A percentile compares a stretch with the other conserved stretches of the same genome.
Conservation (phyloP, 2,329 filamentous ascomycete species). For the Malbranchea zuffiana region DNA sequence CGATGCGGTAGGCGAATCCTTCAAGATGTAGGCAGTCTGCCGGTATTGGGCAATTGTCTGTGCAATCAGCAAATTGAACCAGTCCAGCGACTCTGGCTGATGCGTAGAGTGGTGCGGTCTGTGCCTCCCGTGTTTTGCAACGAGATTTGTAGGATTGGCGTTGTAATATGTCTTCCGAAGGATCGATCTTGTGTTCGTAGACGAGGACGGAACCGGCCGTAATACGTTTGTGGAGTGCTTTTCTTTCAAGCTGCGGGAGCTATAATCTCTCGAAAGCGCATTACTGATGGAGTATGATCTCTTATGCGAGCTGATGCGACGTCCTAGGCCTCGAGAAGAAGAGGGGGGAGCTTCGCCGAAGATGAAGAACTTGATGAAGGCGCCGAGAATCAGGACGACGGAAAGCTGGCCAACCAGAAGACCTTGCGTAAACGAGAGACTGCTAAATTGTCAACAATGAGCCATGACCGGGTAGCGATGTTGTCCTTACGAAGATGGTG, state of each 20-base stretch:
- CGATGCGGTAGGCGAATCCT: conserved; percentile 41
- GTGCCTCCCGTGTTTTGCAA: conserved; percentile 32
- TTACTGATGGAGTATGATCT: conserved; percentile 55
- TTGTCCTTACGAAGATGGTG: conserved; percentile 6
- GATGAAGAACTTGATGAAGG: conserved; percentile 99
- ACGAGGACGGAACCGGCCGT: conserved; percentile 61
- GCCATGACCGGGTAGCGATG: background rate
- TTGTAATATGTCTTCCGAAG: conserved; percentile 97
- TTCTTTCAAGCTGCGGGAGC: conserved; percentile 35
- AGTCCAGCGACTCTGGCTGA: conserved; percentile 91
- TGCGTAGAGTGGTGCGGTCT: conserved; percentile 55
- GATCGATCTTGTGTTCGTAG: conserved; percentile 70
- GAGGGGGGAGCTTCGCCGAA: conserved; percentile 85
- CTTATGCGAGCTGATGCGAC: conserved; percentile 67
- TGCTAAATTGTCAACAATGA: conserved; percentile 26
- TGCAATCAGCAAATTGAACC: conserved; percentile 96
- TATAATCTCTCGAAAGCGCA: conserved; percentile 29
- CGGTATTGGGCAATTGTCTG: conserved; percentile 95
- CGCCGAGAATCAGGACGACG: conserved; percentile 78
- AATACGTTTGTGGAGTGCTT: conserved; percentile 56
- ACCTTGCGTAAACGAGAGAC: conserved; percentile 84
- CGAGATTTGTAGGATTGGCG: conserved; percentile 32
- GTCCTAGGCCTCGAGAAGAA: conserved; percentile 64
- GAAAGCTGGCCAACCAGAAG: conserved; percentile 88
- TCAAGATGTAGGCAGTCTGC: conserved; percentile 82